Evolutionary conservation across 257 asterid genomes (phyloP), one percentile per base, ranked within the genome.

Genomic region (Nicotiana sylvestris): DNA sequence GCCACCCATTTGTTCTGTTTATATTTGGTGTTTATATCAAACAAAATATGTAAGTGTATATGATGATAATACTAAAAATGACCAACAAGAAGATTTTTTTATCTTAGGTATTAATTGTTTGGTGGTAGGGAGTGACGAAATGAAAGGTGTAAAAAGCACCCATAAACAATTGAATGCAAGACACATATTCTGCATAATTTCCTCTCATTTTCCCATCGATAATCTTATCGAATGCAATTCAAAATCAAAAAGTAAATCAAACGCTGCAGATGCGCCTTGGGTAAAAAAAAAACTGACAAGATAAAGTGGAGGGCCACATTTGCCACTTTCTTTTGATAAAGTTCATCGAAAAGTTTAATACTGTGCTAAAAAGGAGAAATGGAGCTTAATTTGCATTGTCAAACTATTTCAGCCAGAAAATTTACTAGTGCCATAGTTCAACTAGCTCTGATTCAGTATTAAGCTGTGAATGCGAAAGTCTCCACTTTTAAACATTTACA

Each of bases 261-360:
- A 3, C 17, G 57, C 57, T 13, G 3, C 3, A 46, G 46, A n/a
- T 72, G 60, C 25, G 37, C 78, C 7, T 18, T 27, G 56, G 49
- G 16, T 2, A 1, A 70, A 15, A 79, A 68, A 35, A 43, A 32
- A 16, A 29, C 32, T 0, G 9, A 33, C 60, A 13, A 30, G 0
- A 74, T 78, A 37, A 25, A 46, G 64, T 51, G 74, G 49, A 70
- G 66, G 85, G 51, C 27, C 82, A 33, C 78, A 51, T 58, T 76
- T n/a, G 13, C 9, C 35, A 8, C 69, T 30, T 39, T 12, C 29
- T 29, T 32, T 12, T 43, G 37, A 43, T 39, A 11, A 39, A 70
- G 78, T 70, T 43, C 78, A 39, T 21, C 18, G 55, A 70, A 72
- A 72, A 25, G 25, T 56, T 16, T 56, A 56, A 0, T 12, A 21